Evolutionary conservation across 306 rosid species (phyloP).

Genomic region (Cicer judaicum): DNA sequence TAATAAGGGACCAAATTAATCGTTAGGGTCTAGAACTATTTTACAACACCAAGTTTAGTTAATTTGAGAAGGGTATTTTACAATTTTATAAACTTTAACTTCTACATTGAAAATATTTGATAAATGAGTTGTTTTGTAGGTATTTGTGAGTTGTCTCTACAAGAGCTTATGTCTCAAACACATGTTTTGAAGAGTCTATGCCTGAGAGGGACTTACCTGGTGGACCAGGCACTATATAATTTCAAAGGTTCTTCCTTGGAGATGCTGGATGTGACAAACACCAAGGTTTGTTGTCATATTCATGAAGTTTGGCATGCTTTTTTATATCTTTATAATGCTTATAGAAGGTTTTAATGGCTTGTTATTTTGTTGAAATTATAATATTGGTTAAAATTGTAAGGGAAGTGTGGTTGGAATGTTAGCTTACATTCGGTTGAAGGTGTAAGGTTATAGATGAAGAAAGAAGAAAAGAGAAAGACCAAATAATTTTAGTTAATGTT

Average conservation of each 20-base stretch:
- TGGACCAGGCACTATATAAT: slow-evolving; percentile 64
- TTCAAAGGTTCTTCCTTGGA: slow-evolving; percentile 75
- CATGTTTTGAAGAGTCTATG: slow-evolving; percentile 71
- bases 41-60: slow-evolving; percentile 9
- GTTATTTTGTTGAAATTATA: slow-evolving; percentile 35
- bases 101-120: slow-evolving; percentile 29
- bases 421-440: slow-evolving; percentile 9
- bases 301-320: slow-evolving; percentile 35
- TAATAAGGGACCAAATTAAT: slow-evolving; percentile 14
- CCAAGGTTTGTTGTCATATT: slow-evolving; percentile 63
- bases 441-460: slow-evolving; percentile 17
- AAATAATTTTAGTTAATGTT: neutral
- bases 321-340: slow-evolving; percentile 11
- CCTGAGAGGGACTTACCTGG: slow-evolving; percentile 66
- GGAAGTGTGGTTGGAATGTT: slow-evolving; percentile 29
- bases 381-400: slow-evolving; percentile 26
- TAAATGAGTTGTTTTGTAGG: slow-evolving; percentile 50
- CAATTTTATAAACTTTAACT: slow-evolving; percentile 28
- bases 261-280: slow-evolving; percentile 79
- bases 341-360: slow-evolving; percentile 30
- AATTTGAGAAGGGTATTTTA: slow-evolving; percentile 34
- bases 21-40: slow-evolving; percentile 35
- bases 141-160: slow-evolving; percentile 58
- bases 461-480: neutral
- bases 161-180: slow-evolving; percentile 66